phyloP scores from a whole-genome alignment of 371 early-diverging fungal species.

The Chytridium lagenaria region DNA sequence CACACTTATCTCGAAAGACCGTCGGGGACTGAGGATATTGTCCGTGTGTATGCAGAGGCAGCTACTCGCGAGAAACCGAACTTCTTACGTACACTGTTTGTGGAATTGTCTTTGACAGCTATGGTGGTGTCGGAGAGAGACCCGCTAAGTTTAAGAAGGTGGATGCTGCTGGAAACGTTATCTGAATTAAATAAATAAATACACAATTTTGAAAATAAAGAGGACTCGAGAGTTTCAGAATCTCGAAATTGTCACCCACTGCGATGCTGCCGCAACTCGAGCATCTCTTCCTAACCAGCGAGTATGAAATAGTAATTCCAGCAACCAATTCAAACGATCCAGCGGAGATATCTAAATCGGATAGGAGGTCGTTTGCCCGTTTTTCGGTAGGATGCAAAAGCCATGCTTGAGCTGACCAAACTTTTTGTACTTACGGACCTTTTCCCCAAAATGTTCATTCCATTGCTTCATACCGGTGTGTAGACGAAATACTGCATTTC shows the following conservation, averaged over 20 bases:
- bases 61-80: conserved; percentile 68
- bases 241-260: too few species aligned
- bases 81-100: conserved; percentile 46
- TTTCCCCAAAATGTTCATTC: too few species aligned
- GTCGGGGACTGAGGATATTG: conserved; percentile 99
- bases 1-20: conserved; percentile 65
- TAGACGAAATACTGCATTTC: conserved; percentile 21
- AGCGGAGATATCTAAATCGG: background rate
- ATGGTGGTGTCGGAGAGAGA: conserved; percentile 89
- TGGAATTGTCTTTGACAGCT: conserved; percentile 87
- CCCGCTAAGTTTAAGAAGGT: conserved; percentile 60
- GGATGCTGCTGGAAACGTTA: conserved; percentile 26
- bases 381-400: background rate
- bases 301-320: conserved; percentile 2
- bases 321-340: conserved; percentile 12
- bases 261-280: too few species aligned
- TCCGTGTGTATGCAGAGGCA: conserved; percentile 98
- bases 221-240: too few species aligned
- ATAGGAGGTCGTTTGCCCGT: background rate
- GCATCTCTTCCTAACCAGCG: background rate
- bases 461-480: background rate
- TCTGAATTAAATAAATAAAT: too few species aligned
- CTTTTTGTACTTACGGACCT: background rate
- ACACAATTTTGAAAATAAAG: too few species aligned
- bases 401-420: background rate